These are phyloP conservation scores for Suillus brevipes DNA, from an alignment of 768 basidiomycete genomes.

Conservation along the genomic window DNA sequence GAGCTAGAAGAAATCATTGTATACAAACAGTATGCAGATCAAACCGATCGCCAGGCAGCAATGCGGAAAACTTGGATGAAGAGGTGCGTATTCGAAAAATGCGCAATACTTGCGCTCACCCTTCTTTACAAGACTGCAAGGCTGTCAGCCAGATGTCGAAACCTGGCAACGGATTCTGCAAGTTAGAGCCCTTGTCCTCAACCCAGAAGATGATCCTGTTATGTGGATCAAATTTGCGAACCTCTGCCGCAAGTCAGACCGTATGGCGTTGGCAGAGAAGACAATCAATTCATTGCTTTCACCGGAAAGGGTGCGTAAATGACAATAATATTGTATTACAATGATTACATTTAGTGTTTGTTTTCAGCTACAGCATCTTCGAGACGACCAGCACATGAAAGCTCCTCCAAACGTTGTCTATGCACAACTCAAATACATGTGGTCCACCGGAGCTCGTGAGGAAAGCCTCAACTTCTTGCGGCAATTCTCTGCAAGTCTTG, in stretches of 20 bases:
- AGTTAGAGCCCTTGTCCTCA: conserved; percentile 90
- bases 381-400: conserved; percentile 55
- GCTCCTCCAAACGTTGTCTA: conserved; percentile 97
- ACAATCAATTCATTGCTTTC: conserved; percentile 90
- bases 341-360: background rate
- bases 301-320: conserved; percentile 58
- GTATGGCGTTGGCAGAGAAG: conserved; percentile 95
- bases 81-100: conserved; percentile 49
- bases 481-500: conserved; percentile 75
- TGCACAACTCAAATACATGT: conserved; percentile 93
- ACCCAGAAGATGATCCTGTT: conserved; percentile 89
- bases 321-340: background rate
- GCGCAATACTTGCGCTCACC: background rate
- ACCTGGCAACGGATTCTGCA: conserved; percentile 98
- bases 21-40: conserved; percentile 93
- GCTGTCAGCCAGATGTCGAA: conserved; percentile 97
- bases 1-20: conserved; percentile 97
- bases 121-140: conserved; percentile 64
- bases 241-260: conserved; percentile 90
- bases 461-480: conserved; percentile 83
- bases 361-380: conserved; percentile 43
- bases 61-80: conserved; percentile 98
- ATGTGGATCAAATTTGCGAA: conserved; percentile 99
- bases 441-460: conserved; percentile 80
- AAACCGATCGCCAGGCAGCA: conserved; percentile 86